Evolutionary conservation across 108 stramenopile species (phyloP), one percentile per base, ranked within the genome.

Genomic region (Epithemia pelagica): DNA sequence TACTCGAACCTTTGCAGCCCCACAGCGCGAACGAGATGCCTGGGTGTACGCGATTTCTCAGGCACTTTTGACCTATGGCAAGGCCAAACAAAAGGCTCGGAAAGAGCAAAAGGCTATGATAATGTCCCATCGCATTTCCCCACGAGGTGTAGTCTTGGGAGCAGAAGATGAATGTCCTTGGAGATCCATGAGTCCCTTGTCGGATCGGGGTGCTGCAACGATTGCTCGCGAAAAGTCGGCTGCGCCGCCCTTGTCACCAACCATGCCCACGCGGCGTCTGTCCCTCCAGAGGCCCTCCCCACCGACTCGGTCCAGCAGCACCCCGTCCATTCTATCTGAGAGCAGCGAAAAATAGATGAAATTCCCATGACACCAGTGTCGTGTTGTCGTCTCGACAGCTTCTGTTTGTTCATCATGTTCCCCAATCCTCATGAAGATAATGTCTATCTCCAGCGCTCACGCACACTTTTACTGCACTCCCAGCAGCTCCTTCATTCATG

Each of bases 21-120:
- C 80, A 0, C 54, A 68, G 46, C 53, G 75, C 62, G 76, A 66
- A n/a, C 71, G 86, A 28, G 82, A 87, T 55, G 63, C 60, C 25
- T 87, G 86, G 86, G 81, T 81, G 8, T 79, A 78, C 68, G 75
- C 76, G 5, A 84, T 87, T 27, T 83, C 74, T 52, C 33, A 78
- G 46, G 78, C 82, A 7, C 58, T 87, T 30, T 52, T 77, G 21
- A 15, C 60, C 20, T 82, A 78, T 33, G 86, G 82, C 57, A 82
- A 84, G 71, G 37, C 37, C 37, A 46, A 46, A 15, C 10, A 46
- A 15, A 5, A 15, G 37, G 37, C 37, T 5, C 37, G 37, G 15
- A 46, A 46, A 46, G 10, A 10, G 37, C 37, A 18, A 5, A 31
- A 68, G 37, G 5, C 5, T 46, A 46, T 46, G 37, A 15, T 46